Percentiles rank a stretch among this genome's conserved stretches.
These are phyloP conservation scores for Clavispora asparagi DNA, from an alignment of 805 yeast genomes.

Conservation along the genomic window DNA sequence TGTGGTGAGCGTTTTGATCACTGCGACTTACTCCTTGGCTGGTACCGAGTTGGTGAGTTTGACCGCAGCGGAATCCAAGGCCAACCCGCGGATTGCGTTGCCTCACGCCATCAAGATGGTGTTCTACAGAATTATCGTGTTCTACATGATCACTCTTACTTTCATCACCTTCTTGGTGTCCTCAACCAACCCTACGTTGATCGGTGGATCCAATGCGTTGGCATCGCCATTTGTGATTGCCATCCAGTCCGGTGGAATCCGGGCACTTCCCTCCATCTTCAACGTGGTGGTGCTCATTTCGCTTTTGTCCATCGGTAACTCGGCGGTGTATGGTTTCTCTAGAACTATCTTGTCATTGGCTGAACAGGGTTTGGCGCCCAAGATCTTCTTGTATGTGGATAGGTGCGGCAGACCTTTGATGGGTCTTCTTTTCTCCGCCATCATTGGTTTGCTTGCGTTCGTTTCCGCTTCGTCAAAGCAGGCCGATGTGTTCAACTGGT, in stretches of 20 bases:
- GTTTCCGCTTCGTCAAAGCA: slow-evolving; percentile 37
- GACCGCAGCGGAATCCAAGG: slow-evolving; percentile 32
- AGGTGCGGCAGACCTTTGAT: slow-evolving; percentile 36
- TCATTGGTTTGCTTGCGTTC: slow-evolving; percentile 34
- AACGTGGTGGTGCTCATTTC: slow-evolving; percentile 39
- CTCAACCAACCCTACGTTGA: slow-evolving; percentile 21
- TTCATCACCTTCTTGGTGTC: slow-evolving; percentile 38
- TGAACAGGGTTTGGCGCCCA: slow-evolving; percentile 38
- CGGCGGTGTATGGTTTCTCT: slow-evolving; percentile 40
- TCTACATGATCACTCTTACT: slow-evolving; percentile 37
- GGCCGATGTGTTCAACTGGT: slow-evolving; percentile 34
- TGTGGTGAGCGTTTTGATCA: slow-evolving; percentile 31
- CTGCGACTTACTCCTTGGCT: slow-evolving; percentile 40
- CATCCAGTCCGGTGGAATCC: slow-evolving; percentile 36
- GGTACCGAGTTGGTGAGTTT: slow-evolving; percentile 40
- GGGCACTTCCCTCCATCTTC: slow-evolving; percentile 38
- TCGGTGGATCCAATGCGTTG: slow-evolving; percentile 24
- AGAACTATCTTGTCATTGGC: slow-evolving; percentile 36
- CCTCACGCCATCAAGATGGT: slow-evolving; percentile 41
- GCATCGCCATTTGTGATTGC: slow-evolving; percentile 42
- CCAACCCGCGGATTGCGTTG: slow-evolving; percentile 33
- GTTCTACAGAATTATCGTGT: slow-evolving; percentile 36
- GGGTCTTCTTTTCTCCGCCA: slow-evolving; percentile 29
- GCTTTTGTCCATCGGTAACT: slow-evolving; percentile 38
- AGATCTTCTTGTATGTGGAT: slow-evolving; percentile 30